Base-by-base conservation (phyloP, 2,329 filamentous ascomycete genomes). In the Fusarium protoensiforme region DNA sequence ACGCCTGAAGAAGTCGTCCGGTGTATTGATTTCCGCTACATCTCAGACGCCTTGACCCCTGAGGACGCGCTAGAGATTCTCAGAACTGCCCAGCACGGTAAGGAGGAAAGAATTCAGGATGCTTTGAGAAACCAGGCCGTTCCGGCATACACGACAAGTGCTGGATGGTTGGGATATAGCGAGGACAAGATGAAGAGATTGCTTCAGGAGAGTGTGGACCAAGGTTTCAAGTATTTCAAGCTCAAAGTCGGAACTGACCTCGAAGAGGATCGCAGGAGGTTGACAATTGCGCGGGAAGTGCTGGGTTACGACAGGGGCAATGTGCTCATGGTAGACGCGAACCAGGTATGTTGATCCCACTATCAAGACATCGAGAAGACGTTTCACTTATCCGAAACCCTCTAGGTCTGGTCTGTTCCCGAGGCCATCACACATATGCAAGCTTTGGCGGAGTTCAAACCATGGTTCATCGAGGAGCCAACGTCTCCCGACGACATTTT, bases 381-480 rank as follows among this genome's bases (percentile, higher is more conserved):
- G 36, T n/a, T 39, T 39, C 9, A n/a, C 36, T 39, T 9, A 39
- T 39, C n/a, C 18, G 8, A n/a, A 18, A n/a, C 18, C n/a, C 7
- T 9, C 36, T 39, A 39, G 36, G 36, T 96, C 66, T 97, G 94
- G 94, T 94, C 92, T 59, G 94, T 97, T 36, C 94, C 94, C 1
- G 94, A 97, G 84, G 94, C 95, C 10, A 94, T 97, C 77, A 89
- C 89, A 71, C 94, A 96, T 86, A 97, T 97, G 94, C 89, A 92
- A 79, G 83, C 94, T 79, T 90, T 97, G 56, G 89, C 89, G 64
- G 91, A 94, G 76, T 97, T 95, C 86, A 93, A 93, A 86, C 93
- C 93, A 35, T 96, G 94, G 93, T 97, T 97, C 85, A 97, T 98
- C 80, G 95, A 97, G 85, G 95, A 98, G 87, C 95, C 95, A 2